Percentiles rank a stretch among this genome's conserved stretches.
Evolutionary conservation across 495 filamentous ascomycete species (phyloP).

Genomic region (Bathelium albidoporum): DNA sequence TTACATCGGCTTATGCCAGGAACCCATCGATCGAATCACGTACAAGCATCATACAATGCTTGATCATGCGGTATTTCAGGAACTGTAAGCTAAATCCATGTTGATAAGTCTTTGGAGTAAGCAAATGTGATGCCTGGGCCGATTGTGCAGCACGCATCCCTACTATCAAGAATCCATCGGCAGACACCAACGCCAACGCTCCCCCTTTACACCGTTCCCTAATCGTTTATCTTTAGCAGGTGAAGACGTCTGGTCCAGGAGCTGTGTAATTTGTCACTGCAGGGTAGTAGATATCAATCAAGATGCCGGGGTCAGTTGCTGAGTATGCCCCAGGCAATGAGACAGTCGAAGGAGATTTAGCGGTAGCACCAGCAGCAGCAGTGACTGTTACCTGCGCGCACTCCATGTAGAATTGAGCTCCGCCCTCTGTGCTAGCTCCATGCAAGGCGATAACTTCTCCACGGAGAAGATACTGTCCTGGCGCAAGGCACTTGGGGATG

Average conservation of each 20-base stretch:
- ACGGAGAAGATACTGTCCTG: slow-evolving; percentile 41
- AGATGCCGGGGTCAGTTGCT: slow-evolving; percentile 14
- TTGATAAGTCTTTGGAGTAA: too few relatives aligned
- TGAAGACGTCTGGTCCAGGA: background rate
- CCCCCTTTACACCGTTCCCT: too few relatives aligned
- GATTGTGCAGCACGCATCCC: too few relatives aligned
- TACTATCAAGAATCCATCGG: too few relatives aligned
- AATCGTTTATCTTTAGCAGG: too few relatives aligned
- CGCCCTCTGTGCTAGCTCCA: slow-evolving; percentile 32
- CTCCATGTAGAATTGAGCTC: slow-evolving; percentile 45
- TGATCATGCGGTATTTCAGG: too few relatives aligned
- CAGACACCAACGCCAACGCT: too few relatives aligned
- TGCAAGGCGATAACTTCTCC: slow-evolving; percentile 47
- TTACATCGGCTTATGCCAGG: too few relatives aligned
- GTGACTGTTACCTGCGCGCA: slow-evolving; percentile 43
- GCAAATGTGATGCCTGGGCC: too few relatives aligned
- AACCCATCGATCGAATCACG: too few relatives aligned
- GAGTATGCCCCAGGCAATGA: slow-evolving; percentile 39
- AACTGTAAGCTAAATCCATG: too few relatives aligned
- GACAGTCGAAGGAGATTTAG: slow-evolving; percentile 26
- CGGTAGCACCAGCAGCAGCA: background rate
- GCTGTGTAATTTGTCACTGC: background rate
- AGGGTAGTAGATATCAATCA: slow-evolving; percentile 1
- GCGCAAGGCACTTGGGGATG: slow-evolving; percentile 20
- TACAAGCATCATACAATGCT: too few relatives aligned